Evolutionary conservation across 805 yeast genomes (phyloP), one percentile per base, ranked within the genome.

Genomic region (Priceomyces melissophilus): DNA sequence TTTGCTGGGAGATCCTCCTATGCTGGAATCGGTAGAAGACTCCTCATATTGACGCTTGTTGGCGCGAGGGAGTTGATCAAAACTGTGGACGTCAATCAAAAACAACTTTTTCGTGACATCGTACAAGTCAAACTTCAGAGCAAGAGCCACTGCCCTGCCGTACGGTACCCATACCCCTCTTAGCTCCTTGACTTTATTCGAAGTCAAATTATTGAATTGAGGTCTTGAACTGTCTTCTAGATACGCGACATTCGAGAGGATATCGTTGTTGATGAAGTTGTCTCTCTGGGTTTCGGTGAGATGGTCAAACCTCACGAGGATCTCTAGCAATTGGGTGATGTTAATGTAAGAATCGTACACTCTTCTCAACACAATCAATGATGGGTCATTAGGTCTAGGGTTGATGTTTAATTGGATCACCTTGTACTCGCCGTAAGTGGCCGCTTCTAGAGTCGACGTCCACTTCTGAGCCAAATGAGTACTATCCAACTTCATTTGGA

Each of bases 61-160:
- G 17, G 46, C 43, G 42, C 50, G 54, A 7, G 71, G 71, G 20
- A 69, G 55, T 41, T 52, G 53, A 39, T 68, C 73, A 44, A 52
- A 69, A 42, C 68, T 73, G 45, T 69, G 75, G 30, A 69, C 75
- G 44, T 69, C 74, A n/a, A 69, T 59, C 40, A 69, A 52, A 40
- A 69, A 67, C 35, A 69, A 50, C 41, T 49, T 53, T 51, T 68
- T 68, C 20, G 58, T 52, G 34, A 67, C 43, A 38, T 61, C 65
- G 50, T 69, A 69, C 29, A 69, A 50, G 48, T 68, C 73, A 42
- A 69, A 67, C 38, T 61, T 61, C 17, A 60, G 49, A 10, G 72
- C 66, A n/a, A 69, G 43, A 14, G 50, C 41, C 12, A 69, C 70
- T 2, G 74, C 73, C 48, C 61, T 65, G 42, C 69, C 75, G 53